Base-by-base conservation (phyloP, 2,329 filamentous ascomycete species). In the Colletotrichum incanum region DNA sequence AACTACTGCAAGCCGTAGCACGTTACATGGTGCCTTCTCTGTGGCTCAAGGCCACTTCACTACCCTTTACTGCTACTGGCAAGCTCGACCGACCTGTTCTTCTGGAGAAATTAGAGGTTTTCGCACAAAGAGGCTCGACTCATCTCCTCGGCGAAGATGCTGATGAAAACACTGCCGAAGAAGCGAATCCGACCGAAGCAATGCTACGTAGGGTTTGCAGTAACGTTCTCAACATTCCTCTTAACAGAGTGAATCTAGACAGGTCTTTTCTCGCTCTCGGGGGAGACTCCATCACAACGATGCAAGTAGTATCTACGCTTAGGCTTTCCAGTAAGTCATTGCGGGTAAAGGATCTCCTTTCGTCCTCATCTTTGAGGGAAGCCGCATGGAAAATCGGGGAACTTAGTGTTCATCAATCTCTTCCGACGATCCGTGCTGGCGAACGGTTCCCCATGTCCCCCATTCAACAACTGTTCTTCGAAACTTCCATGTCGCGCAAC, bases 291-390 rank as follows among this genome's bases (percentile, higher is more conserved):
- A 60, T 60, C 41, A 60, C 56, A 7, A 5, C 56, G 18, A 60
- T 55, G 49, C 8, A 55, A 34, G 47, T 67, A 26, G 55, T 31
- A 72, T 81, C 75, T 0, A 34, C 11, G 1, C n/a, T 34, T 9
- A 58, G 37, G 3, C 12, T 39, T 1, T 34, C n/a, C 6, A 28
- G 50, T 6, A 20, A 20, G 2, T n/a, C 16, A 55, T n/a, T 34
- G 50, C 50, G 50, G 6, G 18, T 34, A 12, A 55, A 55, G 11
- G 50, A 31, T 9, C 28, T 28, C 28, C 16, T 47, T 20, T 47
- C 7, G 20, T 47, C 45, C 23, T 47, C 45, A 47, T 47, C 45
- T 1, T 47, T 47, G 45, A 47, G 45, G 20, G 45, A 47, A 23
- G 45, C 45, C n/a, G 45, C 45, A 3, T 47, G 8, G 5, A 47